Percentiles rank a stretch among this genome's conserved stretches.
Evolutionary conservation across 2,329 filamentous ascomycete genomes (phyloP).

Genomic region (Plectosphaerella sp.): DNA sequence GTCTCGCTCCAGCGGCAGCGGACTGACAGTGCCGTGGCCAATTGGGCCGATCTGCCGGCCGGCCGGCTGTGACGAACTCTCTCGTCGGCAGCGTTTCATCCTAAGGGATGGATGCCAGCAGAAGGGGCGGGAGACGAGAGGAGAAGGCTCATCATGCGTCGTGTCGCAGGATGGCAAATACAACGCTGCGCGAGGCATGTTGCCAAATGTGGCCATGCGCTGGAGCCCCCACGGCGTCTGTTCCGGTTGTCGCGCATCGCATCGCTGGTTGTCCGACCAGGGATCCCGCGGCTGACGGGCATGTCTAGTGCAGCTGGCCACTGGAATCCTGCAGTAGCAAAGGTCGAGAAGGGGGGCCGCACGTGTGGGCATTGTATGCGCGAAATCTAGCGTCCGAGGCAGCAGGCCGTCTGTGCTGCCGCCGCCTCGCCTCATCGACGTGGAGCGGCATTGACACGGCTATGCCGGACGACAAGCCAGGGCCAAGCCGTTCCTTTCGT

Average conservation of each 20-base stretch:
- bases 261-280: conserved; percentile 1
- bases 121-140: no score
- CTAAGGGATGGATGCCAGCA: neutral
- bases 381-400: conserved; percentile 18
- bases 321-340: no score
- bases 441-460: neutral
- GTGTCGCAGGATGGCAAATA: no score
- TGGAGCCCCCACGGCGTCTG: neutral
- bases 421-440: conserved; percentile 1
- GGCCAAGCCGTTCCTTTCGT: conserved; percentile 10
- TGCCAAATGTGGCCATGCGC: no score
- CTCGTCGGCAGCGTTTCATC: neutral
- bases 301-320: neutral
- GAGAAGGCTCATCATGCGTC: no score
- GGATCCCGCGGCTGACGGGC: neutral
- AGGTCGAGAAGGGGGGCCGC: no score
- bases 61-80: neutral
- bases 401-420: conserved; percentile 6
- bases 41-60: no score
- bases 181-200: no score
- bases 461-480: conserved; percentile 13
- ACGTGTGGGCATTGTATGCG: conserved; percentile 10
- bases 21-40: no score
- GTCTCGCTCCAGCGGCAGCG: no score
- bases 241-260: conserved; percentile 9